Evolutionary conservation across 345 rosid genomes (phyloP), one percentile per base, ranked within the genome.

Genomic region (Salix koriyanagi): DNA sequence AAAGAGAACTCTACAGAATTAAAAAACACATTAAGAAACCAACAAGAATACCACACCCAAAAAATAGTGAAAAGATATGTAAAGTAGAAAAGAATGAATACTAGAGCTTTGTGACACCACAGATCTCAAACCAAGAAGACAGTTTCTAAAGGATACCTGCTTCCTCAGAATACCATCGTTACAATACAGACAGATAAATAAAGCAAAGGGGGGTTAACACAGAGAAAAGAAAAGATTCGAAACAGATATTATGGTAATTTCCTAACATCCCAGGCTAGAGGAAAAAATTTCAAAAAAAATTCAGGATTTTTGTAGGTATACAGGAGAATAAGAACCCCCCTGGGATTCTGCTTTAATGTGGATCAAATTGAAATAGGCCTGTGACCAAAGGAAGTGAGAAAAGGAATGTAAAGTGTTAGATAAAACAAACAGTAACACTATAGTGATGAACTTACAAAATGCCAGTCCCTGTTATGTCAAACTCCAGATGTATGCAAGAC

Each of bases 401-500:
- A 50, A 50, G 56, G 34, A 8, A 32, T 14, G 15, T 4, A 13
- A 46, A 13, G 11, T 71, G 34, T 2, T n/a, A 52, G 36, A 65
- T n/a, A 11, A 19, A 60, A 65, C 16, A 8, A 2, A 42, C 25
- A 25, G 4, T 2, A 42, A 56, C 19, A 19, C 2, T 28, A 18
- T 5, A 72, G 72, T 25, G 32, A 39, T 39, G 64, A 87, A 82
- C 97, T 89, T 88, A 93, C 97, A 50, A 82, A 60, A 95, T 84
- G 61, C 93, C 84, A 76, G 94, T 90, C 78, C 89, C 90, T 37
- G 92, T 80, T 72, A 89, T 84, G 82, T 93, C 97, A 77, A 95
- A 95, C 85, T 95, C 99, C 81, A 95, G 79, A 89, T 95, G 99
- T 66, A 90, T 91, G 85, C 99, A 95, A 44, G 97, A 95, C 52